Conservation (phyloP, 139 green algal genomes). For the Spirogloea muscicola region DNA sequence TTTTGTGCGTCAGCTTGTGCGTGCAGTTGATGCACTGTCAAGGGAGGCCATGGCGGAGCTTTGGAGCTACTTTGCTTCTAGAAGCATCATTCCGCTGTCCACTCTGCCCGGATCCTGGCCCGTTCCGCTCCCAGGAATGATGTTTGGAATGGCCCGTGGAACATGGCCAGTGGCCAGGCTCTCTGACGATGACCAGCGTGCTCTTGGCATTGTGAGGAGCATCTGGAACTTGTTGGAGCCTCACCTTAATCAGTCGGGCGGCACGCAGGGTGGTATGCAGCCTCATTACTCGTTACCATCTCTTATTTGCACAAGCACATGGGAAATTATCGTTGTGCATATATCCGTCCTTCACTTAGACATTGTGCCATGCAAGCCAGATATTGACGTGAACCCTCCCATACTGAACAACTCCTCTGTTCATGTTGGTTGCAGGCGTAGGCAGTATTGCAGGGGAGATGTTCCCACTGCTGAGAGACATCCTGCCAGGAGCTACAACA, state of each 20-base stretch:
- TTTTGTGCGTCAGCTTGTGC: constrained; percentile 30
- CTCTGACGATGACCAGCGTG: constrained; percentile 36
- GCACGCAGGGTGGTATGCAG: too few relatives aligned
- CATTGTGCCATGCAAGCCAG: too few relatives aligned
- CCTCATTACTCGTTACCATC: too few relatives aligned
- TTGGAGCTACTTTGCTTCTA: constrained; percentile 12
- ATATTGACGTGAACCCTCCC: too few relatives aligned
- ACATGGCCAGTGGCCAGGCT: constrained; percentile 3
- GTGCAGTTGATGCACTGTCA: constrained; percentile 35
- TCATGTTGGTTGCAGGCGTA: too few relatives aligned
- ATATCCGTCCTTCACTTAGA: too few relatives aligned
- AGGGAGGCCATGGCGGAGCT: constrained; percentile 25
- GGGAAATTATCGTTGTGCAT: too few relatives aligned
- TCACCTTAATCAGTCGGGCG: constrained; percentile 9
- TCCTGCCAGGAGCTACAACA: constrained; percentile 8
- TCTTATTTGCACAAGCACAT: too few relatives aligned
- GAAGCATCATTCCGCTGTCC: constrained; percentile 11
- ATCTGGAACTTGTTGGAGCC: constrained; percentile 34
- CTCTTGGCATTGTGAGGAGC: constrained; percentile 16
- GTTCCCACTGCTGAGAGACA: constrained; percentile 6
- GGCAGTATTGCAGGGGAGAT: constrained; percentile 3
- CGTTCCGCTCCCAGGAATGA: background rate
- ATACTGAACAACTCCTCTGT: too few relatives aligned
- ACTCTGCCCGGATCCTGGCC: constrained; percentile 9
- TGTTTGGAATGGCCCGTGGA: background rate